These are phyloP conservation scores for Xylariales sp. DNA, from an alignment of 2,329 filamentous ascomycete species.

Conservation along the genomic window DNA sequence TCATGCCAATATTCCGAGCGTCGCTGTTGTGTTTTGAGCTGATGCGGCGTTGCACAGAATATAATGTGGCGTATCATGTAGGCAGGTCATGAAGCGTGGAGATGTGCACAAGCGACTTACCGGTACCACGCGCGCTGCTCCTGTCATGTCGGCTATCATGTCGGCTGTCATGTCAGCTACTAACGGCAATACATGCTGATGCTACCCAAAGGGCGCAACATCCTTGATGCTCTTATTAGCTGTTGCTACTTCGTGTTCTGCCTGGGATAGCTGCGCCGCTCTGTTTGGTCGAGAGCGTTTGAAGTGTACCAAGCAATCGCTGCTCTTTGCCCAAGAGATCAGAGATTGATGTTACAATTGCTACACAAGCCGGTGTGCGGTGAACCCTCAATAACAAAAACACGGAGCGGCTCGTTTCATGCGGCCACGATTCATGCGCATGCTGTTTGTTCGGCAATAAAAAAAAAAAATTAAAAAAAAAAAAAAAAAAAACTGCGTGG, in stretches of 20 bases:
- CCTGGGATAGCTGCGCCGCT: slow-evolving; percentile 9
- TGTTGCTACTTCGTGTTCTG: slow-evolving; percentile 17
- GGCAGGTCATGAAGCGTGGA: no score
- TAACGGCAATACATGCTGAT: slow-evolving; percentile 22
- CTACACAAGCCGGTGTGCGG: slow-evolving; percentile 24
- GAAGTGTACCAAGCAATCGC: neutral
- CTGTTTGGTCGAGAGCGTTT: slow-evolving; percentile 15
- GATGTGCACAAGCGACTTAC: no score
- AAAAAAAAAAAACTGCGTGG: slow-evolving; percentile 4
- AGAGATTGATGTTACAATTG: slow-evolving; percentile 27
- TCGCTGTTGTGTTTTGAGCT: slow-evolving; percentile 13
- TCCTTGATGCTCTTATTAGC: neutral
- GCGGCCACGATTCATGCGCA: slow-evolving; percentile 20
- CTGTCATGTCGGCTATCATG: slow-evolving; percentile 8
- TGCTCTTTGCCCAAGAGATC: neutral
- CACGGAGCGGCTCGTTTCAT: slow-evolving; percentile 22
- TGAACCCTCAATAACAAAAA: slow-evolving; percentile 12
- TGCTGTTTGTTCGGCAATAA: slow-evolving; percentile 16
- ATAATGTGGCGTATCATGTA: slow-evolving; percentile 4
- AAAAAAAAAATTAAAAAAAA: slow-evolving; percentile 15
- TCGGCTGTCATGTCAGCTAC: slow-evolving; percentile 29
- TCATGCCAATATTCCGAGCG: slow-evolving; percentile 4
- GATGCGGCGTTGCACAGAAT: slow-evolving; percentile 19
- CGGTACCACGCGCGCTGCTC: no score
- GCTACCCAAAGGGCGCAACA: slow-evolving; percentile 18